Conservation (phyloP, 352 stramenopile species). For the Thalassiosira livingstoniorum region DNA sequence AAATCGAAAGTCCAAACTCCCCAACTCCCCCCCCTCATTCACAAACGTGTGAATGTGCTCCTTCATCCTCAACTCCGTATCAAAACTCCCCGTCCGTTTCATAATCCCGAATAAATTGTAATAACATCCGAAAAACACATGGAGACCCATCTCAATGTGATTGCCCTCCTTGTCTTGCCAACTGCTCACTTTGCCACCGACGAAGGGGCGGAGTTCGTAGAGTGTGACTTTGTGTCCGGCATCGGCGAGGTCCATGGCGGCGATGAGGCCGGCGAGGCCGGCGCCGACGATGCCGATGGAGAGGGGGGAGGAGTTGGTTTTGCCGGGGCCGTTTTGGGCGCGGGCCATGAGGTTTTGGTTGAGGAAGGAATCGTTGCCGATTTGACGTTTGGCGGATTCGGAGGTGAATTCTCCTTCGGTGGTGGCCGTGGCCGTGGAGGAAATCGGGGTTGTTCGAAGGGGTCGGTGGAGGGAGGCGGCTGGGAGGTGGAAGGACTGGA, state of each 20-base stretch:
- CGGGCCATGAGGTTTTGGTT: constrained; percentile 85
- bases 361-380: constrained; percentile 85
- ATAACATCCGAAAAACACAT: constrained; percentile 91
- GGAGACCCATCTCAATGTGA: constrained; percentile 91
- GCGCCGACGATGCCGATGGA: constrained; percentile 88
- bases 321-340: constrained; percentile 80
- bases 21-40: constrained; percentile 86
- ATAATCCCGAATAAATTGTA: constrained; percentile 92
- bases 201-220: constrained; percentile 87
- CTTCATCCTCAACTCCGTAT: constrained; percentile 87
- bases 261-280: constrained; percentile 87
- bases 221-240: constrained; percentile 89
- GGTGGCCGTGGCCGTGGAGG: constrained; percentile 3
- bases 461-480: neutral
- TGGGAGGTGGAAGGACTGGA: constrained; percentile 30
- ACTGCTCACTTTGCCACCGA: constrained; percentile 87
- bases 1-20: constrained; percentile 88
- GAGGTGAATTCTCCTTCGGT: constrained; percentile 70
- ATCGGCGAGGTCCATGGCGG: constrained; percentile 89
- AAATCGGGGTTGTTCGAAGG: neutral
- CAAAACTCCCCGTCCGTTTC: constrained; percentile 88
- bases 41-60: constrained; percentile 90
- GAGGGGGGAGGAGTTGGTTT: constrained; percentile 80
- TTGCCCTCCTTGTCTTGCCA: constrained; percentile 90
- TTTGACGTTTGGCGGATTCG: constrained; percentile 80